phyloP scores from a whole-genome alignment of 768 basidiomycete genomes.

The Boletus rufocinnamomeus region DNA sequence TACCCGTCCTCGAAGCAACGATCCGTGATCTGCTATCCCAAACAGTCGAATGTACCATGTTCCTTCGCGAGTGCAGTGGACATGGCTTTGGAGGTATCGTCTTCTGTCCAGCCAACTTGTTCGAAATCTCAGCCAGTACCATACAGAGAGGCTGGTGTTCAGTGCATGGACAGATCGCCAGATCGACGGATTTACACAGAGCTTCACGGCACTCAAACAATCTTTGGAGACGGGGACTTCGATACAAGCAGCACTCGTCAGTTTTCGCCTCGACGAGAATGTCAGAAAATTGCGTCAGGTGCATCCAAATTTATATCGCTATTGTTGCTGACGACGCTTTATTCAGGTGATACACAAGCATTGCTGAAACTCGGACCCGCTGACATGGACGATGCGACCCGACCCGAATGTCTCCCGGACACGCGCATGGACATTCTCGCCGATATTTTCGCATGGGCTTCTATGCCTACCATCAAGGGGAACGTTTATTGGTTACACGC shows the following conservation, averaged over 20 bases:
- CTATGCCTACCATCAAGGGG: conserved; percentile 18
- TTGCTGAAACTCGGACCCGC: conserved; percentile 30
- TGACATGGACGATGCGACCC: conserved; percentile 31
- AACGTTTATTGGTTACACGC: conserved; percentile 39
- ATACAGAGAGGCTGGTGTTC: conserved; percentile 18
- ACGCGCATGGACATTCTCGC: conserved; percentile 34
- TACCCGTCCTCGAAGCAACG: conserved; percentile 30
- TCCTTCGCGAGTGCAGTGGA: conserved; percentile 39
- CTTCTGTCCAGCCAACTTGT: background rate
- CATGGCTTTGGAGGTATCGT: conserved; percentile 37
- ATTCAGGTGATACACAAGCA: conserved; percentile 22
- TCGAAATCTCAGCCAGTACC: conserved; percentile 7
- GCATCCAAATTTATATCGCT: background rate
- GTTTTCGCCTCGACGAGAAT: conserved; percentile 33
- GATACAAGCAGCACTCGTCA: conserved; percentile 29
- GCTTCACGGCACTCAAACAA: conserved; percentile 27
- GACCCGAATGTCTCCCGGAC: conserved; percentile 33
- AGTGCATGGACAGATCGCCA: conserved; percentile 26
- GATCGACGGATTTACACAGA: conserved; percentile 21
- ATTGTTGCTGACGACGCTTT: background rate
- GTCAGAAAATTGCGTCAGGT: conserved; percentile 29
- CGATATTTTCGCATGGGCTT: conserved; percentile 29
- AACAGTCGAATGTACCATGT: conserved; percentile 40
- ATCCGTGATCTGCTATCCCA: conserved; percentile 32
- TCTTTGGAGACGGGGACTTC: conserved; percentile 29